phyloP scores from a whole-genome alignment of 2,329 filamentous ascomycete species.

The Fusarium algeriense region DNA sequence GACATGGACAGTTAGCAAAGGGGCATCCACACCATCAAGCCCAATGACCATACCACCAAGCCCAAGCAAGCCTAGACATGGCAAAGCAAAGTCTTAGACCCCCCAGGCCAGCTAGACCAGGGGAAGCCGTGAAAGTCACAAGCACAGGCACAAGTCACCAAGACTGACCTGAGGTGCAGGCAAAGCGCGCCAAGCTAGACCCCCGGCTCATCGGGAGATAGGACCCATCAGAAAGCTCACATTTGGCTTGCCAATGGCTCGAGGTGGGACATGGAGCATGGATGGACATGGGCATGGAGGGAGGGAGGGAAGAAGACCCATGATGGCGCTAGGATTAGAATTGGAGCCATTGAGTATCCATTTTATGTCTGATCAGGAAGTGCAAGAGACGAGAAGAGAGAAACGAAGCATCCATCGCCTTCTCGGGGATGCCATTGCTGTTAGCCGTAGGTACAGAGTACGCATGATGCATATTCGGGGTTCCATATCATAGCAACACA shows the following conservation, averaged over 20 bases:
- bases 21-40: constrained; percentile 18
- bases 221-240: constrained; percentile 14
- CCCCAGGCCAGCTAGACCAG: constrained; percentile 14
- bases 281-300: constrained; percentile 19
- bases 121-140: constrained; percentile 16
- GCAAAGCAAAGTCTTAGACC: constrained; percentile 25
- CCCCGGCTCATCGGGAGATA: constrained; percentile 41
- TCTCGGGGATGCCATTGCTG: constrained; percentile 29
- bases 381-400: constrained; percentile 8
- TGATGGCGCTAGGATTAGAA: constrained; percentile 36
- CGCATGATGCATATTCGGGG: constrained; percentile 36
- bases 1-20: constrained; percentile 18
- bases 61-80: constrained; percentile 1
- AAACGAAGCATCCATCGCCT: constrained; percentile 12
- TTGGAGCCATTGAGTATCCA: constrained; percentile 30
- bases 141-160: constrained; percentile 29
- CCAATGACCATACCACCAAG: constrained; percentile 5
- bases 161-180: constrained; percentile 27
- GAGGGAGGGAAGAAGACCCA: constrained; percentile 16
- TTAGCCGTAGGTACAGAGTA: neutral
- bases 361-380: constrained; percentile 24
- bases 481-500: constrained; percentile 32
- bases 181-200: constrained; percentile 32
- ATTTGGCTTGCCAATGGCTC: constrained; percentile 3
- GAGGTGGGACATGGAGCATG: constrained; percentile 32